Percentiles rank a stretch among this genome's conserved stretches.
Evolutionary conservation across 768 basidiomycete genomes (phyloP).

Genomic region (Lactifluus subvellereus): DNA sequence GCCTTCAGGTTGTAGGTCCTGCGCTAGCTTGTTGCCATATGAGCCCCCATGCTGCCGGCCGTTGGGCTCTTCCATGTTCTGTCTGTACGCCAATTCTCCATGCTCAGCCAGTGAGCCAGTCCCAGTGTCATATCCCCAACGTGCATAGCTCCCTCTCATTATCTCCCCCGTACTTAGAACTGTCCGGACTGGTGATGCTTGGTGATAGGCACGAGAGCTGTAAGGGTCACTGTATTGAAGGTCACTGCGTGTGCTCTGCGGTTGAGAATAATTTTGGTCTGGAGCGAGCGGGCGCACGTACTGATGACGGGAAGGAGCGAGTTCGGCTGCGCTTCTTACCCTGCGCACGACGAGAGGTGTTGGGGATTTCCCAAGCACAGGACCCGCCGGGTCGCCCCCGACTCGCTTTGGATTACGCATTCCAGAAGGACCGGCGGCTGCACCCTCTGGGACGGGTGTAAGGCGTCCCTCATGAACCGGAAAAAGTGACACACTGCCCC

Average conservation of each 20-base stretch:
- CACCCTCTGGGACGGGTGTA: background rate
- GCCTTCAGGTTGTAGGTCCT: background rate
- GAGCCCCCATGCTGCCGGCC: background rate
- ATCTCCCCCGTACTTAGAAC: background rate
- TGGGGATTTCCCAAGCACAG: background rate
- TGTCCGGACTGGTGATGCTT: background rate
- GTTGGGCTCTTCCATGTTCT: background rate
- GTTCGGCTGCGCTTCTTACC: slow-evolving; percentile 13
- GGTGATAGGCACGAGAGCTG: background rate
- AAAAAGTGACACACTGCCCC: background rate
- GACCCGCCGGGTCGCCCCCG: background rate
- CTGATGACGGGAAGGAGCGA: background rate
- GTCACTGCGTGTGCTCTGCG: background rate
- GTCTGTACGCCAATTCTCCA: background rate
- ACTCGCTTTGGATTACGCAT: background rate
- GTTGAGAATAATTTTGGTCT: background rate
- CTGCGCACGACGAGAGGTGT: slow-evolving; percentile 8
- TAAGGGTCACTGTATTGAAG: background rate
- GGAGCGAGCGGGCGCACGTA: background rate
- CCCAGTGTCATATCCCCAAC: background rate
- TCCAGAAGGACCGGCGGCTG: background rate
- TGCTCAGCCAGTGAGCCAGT: background rate
- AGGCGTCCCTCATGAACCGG: background rate
- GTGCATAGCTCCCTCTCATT: background rate
- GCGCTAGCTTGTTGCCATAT: background rate